Conservation (phyloP, 768 basidiomycete genomes). For the Tricholoma sp. region DNA sequence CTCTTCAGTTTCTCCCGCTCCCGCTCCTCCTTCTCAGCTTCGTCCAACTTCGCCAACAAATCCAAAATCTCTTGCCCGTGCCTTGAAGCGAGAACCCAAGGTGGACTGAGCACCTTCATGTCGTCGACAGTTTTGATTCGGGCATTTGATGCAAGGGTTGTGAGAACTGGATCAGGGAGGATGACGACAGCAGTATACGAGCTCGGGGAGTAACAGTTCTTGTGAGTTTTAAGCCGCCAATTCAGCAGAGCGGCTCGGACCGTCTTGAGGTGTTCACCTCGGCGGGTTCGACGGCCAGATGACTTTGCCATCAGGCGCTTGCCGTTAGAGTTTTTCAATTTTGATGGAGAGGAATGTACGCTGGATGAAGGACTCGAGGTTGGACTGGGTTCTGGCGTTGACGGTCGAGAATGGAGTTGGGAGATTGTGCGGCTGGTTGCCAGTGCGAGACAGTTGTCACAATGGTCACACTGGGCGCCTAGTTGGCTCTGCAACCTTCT, state of each 20-base stretch:
- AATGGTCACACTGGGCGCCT: no score
- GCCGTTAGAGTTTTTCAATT: conserved; percentile 16
- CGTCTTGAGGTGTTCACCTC: conserved; percentile 11
- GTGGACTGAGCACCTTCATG: conserved; percentile 1
- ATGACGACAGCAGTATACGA: conserved; percentile 10
- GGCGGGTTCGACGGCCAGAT: conserved; percentile 7
- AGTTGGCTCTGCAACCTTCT: no score
- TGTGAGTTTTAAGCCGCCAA: conserved; percentile 11
- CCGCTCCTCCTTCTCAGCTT: not conserved
- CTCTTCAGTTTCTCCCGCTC: not conserved
- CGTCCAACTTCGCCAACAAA: conserved; percentile 8
- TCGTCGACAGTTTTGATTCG: conserved; percentile 13
- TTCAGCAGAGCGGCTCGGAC: no score
- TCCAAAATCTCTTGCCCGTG: conserved; percentile 19
- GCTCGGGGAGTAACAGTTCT: conserved; percentile 5
- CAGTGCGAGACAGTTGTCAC: no score
- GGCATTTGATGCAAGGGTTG: conserved; percentile 17
- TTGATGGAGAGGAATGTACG: conserved; percentile 4
- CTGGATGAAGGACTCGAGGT: not conserved
- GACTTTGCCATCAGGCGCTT: conserved; percentile 14
- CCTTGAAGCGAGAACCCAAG: conserved; percentile 10
- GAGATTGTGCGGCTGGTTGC: no score
- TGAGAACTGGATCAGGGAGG: conserved; percentile 23
- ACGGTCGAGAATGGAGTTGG: no score
- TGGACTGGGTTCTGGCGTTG: no score